A percentile compares a stretch with the other conserved stretches of the same genome.
Evolutionary conservation across 2,329 filamentous ascomycete species (phyloP).

Genomic region (Sporothrix pallida): DNA sequence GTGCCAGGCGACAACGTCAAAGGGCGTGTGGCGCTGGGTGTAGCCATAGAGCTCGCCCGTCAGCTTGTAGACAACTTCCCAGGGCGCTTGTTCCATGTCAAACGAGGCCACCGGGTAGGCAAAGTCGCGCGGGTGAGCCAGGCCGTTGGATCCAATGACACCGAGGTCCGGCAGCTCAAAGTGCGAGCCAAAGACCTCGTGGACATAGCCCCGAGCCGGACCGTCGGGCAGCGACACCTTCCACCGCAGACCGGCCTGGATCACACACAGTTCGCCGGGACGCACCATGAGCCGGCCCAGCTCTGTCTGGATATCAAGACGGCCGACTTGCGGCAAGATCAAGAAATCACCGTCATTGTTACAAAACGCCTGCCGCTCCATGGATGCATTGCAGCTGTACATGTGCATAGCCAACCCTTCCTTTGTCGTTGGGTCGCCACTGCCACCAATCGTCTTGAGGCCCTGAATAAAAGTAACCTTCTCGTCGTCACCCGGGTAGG

Average conservation of each 20-base stretch:
- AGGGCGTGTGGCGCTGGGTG: constrained; percentile 68
- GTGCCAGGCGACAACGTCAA: constrained; percentile 54
- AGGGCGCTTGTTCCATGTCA: constrained; percentile 53
- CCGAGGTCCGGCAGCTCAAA: constrained; percentile 71
- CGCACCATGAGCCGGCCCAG: constrained; percentile 63
- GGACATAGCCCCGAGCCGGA: constrained; percentile 60
- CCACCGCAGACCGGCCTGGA: constrained; percentile 69
- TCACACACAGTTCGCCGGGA: constrained; percentile 70
- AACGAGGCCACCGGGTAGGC: constrained; percentile 65
- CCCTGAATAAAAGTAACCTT: constrained; percentile 54
- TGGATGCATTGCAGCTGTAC: constrained; percentile 54
- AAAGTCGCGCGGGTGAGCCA: constrained; percentile 71
- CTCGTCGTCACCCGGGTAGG: constrained; percentile 34
- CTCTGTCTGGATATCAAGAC: constrained; percentile 71
- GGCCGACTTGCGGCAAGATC: constrained; percentile 68
- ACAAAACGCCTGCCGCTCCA: constrained; percentile 56
- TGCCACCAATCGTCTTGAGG: constrained; percentile 56
- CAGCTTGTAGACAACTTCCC: constrained; percentile 64
- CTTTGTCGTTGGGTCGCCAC: constrained; percentile 55
- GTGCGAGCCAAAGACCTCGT: constrained; percentile 69
- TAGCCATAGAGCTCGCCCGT: constrained; percentile 65
- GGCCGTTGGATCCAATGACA: constrained; percentile 67
- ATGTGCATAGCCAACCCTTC: constrained; percentile 58
- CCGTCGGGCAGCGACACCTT: constrained; percentile 58
- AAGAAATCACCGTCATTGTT: constrained; percentile 70